Evolutionary conservation across 257 asterid species (phyloP).

Genomic region (Cynanchum wilfordii): DNA sequence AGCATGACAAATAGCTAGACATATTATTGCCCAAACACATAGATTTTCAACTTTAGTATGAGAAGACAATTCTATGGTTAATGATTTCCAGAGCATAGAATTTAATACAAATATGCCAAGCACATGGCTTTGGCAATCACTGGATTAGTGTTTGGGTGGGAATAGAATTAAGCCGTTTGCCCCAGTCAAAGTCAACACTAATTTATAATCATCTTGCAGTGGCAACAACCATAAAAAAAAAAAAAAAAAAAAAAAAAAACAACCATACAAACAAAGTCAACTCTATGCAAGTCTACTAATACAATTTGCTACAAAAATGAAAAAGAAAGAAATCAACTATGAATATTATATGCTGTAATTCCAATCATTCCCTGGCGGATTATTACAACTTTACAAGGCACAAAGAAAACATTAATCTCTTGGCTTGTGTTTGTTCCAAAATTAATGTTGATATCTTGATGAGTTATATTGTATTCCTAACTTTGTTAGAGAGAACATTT

Average conservation of each 20-base stretch:
- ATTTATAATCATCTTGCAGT: not conserved
- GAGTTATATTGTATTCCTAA: too few species aligned
- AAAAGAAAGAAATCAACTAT: not conserved
- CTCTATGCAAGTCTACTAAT: conserved; percentile 8
- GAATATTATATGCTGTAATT: not conserved
- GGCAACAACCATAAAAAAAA: not conserved
- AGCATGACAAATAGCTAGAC: too few species aligned
- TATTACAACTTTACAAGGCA: not conserved
- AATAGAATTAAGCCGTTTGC: conserved; percentile 1
- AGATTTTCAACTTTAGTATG: too few species aligned
- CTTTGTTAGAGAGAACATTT: too few species aligned
- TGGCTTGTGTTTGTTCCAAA: too few species aligned
- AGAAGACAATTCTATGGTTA: not conserved
- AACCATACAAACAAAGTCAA: conserved; percentile 3
- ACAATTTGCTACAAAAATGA: not conserved
- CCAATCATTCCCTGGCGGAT: not conserved
- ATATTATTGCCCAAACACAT: too few species aligned
- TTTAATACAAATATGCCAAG: not conserved
- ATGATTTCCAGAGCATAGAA: not conserved
- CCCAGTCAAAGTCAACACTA: conserved; percentile 13
- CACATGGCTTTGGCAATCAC: conserved; percentile 1
- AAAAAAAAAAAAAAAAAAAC: too few species aligned
- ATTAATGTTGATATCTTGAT: too few species aligned
- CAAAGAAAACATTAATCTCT: not conserved
- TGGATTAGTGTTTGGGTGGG: not conserved